Percentiles rank a stretch among this genome's conserved stretches.
Conservation (phyloP, 176 grass and related monocot species). For the Lolium perenne region DNA sequence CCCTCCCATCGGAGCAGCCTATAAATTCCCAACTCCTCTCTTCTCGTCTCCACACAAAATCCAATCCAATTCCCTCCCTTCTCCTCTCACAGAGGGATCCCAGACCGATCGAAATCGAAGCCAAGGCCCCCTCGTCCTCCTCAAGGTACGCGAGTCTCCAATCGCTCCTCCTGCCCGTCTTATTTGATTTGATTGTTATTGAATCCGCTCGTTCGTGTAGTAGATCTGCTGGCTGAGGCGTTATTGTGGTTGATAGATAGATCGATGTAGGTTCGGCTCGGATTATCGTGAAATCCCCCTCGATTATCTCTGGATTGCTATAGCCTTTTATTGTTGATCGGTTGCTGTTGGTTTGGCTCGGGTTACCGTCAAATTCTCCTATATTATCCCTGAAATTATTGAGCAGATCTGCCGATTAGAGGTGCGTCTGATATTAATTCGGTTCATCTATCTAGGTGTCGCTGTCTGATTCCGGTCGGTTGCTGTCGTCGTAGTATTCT, state of each 20-base stretch:
- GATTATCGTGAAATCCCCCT: neutral
- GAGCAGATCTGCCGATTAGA: neutral
- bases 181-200: neutral
- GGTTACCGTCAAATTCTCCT: neutral
- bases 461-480: neutral
- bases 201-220: neutral
- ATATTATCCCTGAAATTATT: neutral
- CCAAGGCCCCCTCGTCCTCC: neutral
- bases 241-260: neutral
- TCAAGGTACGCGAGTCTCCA: constrained; percentile 42
- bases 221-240: neutral
- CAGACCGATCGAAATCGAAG: neutral
- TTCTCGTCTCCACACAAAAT: neutral
- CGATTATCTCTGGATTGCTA: neutral
- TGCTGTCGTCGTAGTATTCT: neutral
- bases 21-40: constrained; percentile 25
- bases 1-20: neutral
- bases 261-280: neutral
- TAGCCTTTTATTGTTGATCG: neutral
- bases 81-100: neutral
- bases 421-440: neutral
- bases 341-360: neutral
- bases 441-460: neutral
- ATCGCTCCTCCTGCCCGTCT: neutral
- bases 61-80: neutral